Evolutionary conservation across 2,329 filamentous ascomycete genomes (phyloP), one percentile per base, ranked within the genome.

Genomic region (Xylaria sp.): DNA sequence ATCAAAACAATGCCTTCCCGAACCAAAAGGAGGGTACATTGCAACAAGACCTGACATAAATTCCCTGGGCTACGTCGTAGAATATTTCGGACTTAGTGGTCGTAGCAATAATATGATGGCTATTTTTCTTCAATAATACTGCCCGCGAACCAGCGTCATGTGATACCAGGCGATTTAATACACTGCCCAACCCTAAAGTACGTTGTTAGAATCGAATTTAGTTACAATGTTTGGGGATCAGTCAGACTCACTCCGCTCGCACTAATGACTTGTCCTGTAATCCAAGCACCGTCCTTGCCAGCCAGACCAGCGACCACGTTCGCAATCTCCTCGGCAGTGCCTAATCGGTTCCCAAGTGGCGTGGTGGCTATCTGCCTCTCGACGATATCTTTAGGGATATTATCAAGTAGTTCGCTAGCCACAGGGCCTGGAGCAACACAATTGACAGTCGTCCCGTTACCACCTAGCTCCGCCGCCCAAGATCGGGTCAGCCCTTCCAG

Each of bases 391-490:
- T 23, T 13, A 13, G 44, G 44, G 44, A 48, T 48, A 23, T 23
- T 48, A 23, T 48, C 44, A 11, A 48, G 44, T 10, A 48, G 9
- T n/a, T 48, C n/a, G n/a, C 44, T 48, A 9, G 44, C n/a, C 44
- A 48, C 44, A 9, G 44, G 44, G n/a, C 44, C 44, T 13, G 44
- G 44, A 4, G 44, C n/a, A 10, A 91, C 84, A 0, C 83, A 81
- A 71, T 91, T 91, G 31, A 89, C 88, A 0, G 88, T 90, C 66
- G 86, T 86, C 0, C 88, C 87, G 66, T 83, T 78, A 3, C 69
- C 74, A 0, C 88, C 88, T 9, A 90, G 78, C 77, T 91, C 88
- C 0, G 82, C 81, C 0, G 89, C 88, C 83, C 87, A 87, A 53
- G 81, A 84, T 6, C 88, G 80, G 10, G 89, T 90, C 63, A 90